Evolutionary conservation across 768 basidiomycete genomes (phyloP), one percentile per base, ranked within the genome.

Genomic region (Nidularia pulvinata): DNA sequence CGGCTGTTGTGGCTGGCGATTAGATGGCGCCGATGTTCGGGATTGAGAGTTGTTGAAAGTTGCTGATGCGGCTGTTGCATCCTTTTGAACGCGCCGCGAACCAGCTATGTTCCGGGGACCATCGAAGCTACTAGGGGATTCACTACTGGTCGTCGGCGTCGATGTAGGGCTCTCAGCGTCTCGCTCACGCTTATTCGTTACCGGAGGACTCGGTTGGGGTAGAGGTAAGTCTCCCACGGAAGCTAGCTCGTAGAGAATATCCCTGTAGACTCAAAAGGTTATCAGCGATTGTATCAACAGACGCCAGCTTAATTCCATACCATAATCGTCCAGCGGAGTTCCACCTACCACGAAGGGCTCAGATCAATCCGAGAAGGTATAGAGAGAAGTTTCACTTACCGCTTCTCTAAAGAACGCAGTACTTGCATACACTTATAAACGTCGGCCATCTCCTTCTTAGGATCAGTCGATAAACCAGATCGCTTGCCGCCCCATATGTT

Each of bases 191-290:
- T 91, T 90, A 57, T 80, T 76, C 13, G 66, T 75, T 7, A 55
- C 37, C 4, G 77, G 69, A 0, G 84, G 82, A 49, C 79, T 83
- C 0, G 76, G 61, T 48, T 79, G 75, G 1, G 88, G 88, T 5
- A 89, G 73, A 0, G 87, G 88, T 0, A 90, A 73, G 22, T 89
- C 86, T 2, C 88, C 87, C 4, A 84, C 86, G 0, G 79, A 84
- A 3, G 88, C 86, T 1, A 91, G 72, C 57, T 91, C 87, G 57
- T 83, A 89, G 16, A 90, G 68, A 42, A 91, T 80, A 59, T 89
- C 87, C 87, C 88, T 89, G 55, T 9, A 45, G 4, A 30, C 25
- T 30, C 25, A 30, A 30, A 30, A 30, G 25, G 25, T 30, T 30
- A 30, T 30, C 25, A 30, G 25, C 25, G 25, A 30, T 30, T 30